These are phyloP conservation scores for Dysphania ambrosioides DNA, from an alignment of 148 eudicot species.

Conservation along the genomic window DNA sequence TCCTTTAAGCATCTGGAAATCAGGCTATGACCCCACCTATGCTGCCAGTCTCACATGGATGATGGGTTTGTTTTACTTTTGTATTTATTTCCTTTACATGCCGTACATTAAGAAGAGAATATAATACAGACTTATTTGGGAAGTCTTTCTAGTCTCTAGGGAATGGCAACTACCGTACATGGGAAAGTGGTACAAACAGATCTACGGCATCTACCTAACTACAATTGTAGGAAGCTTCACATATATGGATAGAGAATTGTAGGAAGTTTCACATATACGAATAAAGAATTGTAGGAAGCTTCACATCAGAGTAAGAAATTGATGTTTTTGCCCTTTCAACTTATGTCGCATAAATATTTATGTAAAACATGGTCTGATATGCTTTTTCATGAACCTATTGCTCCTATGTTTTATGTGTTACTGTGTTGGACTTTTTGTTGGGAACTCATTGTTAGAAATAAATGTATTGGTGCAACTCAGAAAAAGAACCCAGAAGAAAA, in stretches of 20 bases:
- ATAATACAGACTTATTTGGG: constrained; percentile 1
- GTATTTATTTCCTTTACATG: not conserved
- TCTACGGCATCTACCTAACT: not conserved
- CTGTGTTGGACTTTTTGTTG: no score
- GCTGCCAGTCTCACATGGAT: constrained; percentile 5
- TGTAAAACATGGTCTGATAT: not conserved
- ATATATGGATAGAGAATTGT: not conserved
- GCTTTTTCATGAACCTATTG: not conserved
- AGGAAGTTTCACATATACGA: not conserved
- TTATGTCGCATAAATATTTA: not conserved
- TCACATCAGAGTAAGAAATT: no score
- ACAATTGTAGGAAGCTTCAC: not conserved
- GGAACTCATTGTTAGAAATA: not conserved
- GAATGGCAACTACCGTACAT: constrained; percentile 16
- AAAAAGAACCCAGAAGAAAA: not conserved
- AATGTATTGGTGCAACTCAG: not conserved
- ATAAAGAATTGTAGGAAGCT: no score
- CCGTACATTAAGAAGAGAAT: constrained; percentile 6
- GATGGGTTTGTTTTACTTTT: not conserved
- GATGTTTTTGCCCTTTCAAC: no score
- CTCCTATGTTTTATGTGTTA: not conserved
- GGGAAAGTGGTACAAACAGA: constrained; percentile 1
- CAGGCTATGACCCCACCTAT: not conserved
- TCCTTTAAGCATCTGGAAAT: not conserved
- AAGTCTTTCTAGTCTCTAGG: constrained; percentile 11